These are phyloP conservation scores for Isabelozyma gotoi DNA, from an alignment of 805 yeast genomes.

Conservation along the genomic window DNA sequence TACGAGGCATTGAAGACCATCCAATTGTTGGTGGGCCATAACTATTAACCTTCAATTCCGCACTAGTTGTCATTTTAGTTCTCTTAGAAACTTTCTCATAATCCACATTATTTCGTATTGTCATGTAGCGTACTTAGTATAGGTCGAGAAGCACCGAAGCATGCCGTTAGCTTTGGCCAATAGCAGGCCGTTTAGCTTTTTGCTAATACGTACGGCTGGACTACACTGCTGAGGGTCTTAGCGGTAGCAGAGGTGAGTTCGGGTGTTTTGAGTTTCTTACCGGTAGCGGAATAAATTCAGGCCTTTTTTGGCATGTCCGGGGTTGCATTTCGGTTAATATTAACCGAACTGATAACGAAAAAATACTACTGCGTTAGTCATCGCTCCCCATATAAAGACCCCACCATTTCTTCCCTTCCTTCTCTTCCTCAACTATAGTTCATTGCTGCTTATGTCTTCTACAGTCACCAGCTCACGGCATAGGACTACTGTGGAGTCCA, in stretches of 20 bases:
- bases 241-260: too few species aligned
- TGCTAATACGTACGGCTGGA: too few species aligned
- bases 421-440: neutral
- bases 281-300: neutral
- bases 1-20: constrained; percentile 95
- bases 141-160: too few species aligned
- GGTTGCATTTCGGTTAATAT: neutral
- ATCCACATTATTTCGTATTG: neutral
- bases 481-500: neutral
- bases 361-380: too few species aligned
- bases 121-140: too few species aligned
- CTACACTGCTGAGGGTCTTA: too few species aligned
- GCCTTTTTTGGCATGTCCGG: too few species aligned
- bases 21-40: constrained; percentile 87
- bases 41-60: constrained; percentile 52
- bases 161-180: too few species aligned
- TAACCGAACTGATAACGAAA: neutral
- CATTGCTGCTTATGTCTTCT: neutral
- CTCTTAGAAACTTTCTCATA: neutral
- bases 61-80: neutral
- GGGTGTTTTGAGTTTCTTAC: too few species aligned
- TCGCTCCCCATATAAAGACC: neutral
- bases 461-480: neutral
- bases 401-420: neutral
- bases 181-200: too few species aligned